A percentile compares a stretch with the other conserved stretches of the same genome.
Conservation (phyloP, 345 rosid genomes). For the Passiflora organensis region DNA sequence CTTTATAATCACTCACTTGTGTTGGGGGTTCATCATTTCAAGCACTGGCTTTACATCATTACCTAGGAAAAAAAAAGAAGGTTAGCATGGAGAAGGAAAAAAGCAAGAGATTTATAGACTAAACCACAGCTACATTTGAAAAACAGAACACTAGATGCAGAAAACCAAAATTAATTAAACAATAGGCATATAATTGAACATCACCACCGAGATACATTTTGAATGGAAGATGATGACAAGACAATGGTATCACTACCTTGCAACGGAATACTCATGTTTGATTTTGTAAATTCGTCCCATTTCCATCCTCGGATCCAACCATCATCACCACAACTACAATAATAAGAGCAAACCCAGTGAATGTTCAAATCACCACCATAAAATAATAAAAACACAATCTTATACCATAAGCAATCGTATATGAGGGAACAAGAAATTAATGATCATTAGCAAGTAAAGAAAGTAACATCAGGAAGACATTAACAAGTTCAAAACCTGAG, state of each 20-base stretch:
- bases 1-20: constrained; percentile 50
- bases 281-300: constrained; percentile 56
- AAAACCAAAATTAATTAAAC: neutral
- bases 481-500: constrained; percentile 54
- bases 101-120: neutral
- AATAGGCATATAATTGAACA: neutral
- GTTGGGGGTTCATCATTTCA: constrained; percentile 77
- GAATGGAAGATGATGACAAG: neutral
- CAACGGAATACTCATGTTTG: constrained; percentile 33
- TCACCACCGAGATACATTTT: neutral
- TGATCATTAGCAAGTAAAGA: neutral
- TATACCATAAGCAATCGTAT: neutral
- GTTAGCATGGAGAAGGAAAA: too few relatives aligned
- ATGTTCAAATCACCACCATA: neutral
- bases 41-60: constrained; percentile 54
- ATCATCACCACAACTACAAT: constrained; percentile 90
- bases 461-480: too few relatives aligned
- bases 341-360: neutral
- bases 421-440: neutral
- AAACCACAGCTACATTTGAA: neutral
- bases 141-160: neutral
- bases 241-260: constrained; percentile 39
- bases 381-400: neutral
- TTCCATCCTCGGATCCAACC: constrained; percentile 88
- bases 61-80: constrained; percentile 53